Percentiles rank a stretch among this genome's conserved stretches.
Conservation (phyloP, 2,329 filamentous ascomycete genomes). For the Colletotrichum neosansevieriae region DNA sequence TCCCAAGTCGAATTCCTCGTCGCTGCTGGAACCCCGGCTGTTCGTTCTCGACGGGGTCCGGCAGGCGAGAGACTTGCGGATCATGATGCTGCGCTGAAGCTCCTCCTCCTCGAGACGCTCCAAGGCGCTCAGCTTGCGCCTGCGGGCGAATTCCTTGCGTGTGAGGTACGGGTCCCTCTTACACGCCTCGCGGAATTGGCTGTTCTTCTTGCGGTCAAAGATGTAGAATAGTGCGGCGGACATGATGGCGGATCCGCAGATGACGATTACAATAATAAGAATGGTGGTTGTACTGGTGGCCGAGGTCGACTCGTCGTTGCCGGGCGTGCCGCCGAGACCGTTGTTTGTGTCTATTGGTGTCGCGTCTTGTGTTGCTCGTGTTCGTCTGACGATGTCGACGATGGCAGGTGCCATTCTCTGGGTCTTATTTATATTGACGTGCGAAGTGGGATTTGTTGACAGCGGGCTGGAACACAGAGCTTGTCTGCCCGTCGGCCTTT, state of each 20-base stretch:
- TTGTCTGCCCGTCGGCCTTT: slow-evolving; percentile 14
- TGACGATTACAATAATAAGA: slow-evolving; percentile 44
- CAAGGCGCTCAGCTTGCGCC: slow-evolving; percentile 45
- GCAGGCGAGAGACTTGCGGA: slow-evolving; percentile 56
- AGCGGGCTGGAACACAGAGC: slow-evolving; percentile 17
- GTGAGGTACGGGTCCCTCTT: slow-evolving; percentile 45
- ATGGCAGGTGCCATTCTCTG: slow-evolving; percentile 35
- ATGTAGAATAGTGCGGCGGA: slow-evolving; percentile 42
- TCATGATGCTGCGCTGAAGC: slow-evolving; percentile 54
- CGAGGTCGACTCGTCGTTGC: background rate
- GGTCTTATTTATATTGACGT: slow-evolving; percentile 36
- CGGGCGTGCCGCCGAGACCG: slow-evolving; percentile 10
- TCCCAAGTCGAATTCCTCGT: background rate
- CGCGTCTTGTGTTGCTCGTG: slow-evolving; percentile 5
- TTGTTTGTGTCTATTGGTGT: slow-evolving; percentile 5
- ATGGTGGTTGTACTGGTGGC: slow-evolving; percentile 31
- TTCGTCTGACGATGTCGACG: background rate
- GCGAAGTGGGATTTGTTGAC: slow-evolving; percentile 23
- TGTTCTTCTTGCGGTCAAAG: slow-evolving; percentile 42
- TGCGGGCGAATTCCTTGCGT: slow-evolving; percentile 41
- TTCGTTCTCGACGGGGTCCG: slow-evolving; percentile 25
- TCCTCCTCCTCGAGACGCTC: slow-evolving; percentile 51
- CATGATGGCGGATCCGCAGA: slow-evolving; percentile 43
- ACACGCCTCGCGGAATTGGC: slow-evolving; percentile 44
- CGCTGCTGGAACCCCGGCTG: slow-evolving; percentile 8